phyloP scores from a whole-genome alignment of 106 monocot genomes.

The Allium fistulosum region DNA sequence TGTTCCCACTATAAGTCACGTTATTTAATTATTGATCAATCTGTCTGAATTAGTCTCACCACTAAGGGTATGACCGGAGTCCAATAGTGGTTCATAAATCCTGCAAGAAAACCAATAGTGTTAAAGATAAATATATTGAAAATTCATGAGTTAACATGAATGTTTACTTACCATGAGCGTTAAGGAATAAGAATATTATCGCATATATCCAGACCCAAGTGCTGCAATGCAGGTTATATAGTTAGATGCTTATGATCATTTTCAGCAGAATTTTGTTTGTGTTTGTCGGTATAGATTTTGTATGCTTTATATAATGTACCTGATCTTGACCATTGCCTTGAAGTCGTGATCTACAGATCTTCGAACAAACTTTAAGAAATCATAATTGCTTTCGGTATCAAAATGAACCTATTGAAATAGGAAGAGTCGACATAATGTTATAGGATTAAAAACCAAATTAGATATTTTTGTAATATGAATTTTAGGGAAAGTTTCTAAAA shows the following conservation, averaged over 20 bases:
- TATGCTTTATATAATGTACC: conserved; percentile 10
- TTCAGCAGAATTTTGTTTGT: no score
- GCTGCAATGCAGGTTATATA: conserved; percentile 9
- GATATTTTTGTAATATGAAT: no score
- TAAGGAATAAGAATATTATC: conserved; percentile 29
- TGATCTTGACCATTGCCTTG: conserved; percentile 20
- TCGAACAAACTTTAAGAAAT: conserved; percentile 31
- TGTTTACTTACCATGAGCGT: conserved; percentile 22
- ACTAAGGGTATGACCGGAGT: conserved; percentile 28
- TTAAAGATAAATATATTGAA: background rate
- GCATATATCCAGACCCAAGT: conserved; percentile 31
- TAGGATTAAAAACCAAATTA: background rate
- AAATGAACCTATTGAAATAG: conserved; percentile 8
- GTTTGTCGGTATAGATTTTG: background rate
- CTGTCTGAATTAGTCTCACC: conserved; percentile 13
- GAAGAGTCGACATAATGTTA: background rate
- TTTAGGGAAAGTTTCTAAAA: no score
- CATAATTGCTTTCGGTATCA: background rate
- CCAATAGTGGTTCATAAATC: conserved; percentile 29
- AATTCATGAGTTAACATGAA: background rate
- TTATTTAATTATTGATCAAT: background rate
- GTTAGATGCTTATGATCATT: background rate
- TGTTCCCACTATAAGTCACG: background rate
- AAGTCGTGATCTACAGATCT: conserved; percentile 45
- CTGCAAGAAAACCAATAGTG: conserved; percentile 8